phyloP scores from a whole-genome alignment of 768 basidiomycete genomes.

The Leccinum olivaceopallidum region DNA sequence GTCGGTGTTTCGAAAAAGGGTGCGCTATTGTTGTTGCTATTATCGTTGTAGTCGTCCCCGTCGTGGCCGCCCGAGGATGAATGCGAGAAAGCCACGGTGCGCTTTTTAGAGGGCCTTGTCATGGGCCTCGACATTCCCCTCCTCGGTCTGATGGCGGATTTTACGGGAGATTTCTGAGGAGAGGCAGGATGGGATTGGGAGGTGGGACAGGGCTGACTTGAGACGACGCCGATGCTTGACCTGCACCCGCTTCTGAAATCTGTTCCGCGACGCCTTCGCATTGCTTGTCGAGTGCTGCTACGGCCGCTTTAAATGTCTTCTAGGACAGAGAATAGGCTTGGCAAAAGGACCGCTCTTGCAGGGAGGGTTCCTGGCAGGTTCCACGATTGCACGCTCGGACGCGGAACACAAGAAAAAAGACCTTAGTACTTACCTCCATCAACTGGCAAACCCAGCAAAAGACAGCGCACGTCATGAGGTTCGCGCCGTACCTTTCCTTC shows the following conservation, averaged over 20 bases:
- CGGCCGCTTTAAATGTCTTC: constrained; percentile 22
- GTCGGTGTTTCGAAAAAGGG: constrained; percentile 42
- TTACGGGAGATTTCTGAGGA: constrained; percentile 21
- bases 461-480: constrained; percentile 37
- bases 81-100: constrained; percentile 19
- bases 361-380: constrained; percentile 2
- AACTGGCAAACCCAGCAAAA: constrained; percentile 49
- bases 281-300: constrained; percentile 22
- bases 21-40: not conserved
- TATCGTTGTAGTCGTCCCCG: constrained; percentile 5
- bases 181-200: constrained; percentile 6
- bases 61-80: constrained; percentile 13
- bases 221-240: not conserved
- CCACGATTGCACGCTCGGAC: not conserved
- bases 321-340: constrained; percentile 16
- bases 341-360: constrained; percentile 23
- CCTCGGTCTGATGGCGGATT: constrained; percentile 20
- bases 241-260: constrained; percentile 12
- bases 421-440: constrained; percentile 33
- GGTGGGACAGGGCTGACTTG: not conserved
- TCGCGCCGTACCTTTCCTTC: constrained; percentile 18
- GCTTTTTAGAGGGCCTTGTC: constrained; percentile 35
- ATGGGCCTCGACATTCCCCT: not conserved
- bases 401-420: not conserved
- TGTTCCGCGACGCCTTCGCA: constrained; percentile 28